Evolutionary conservation across 306 rosid genomes (phyloP).

Genomic region (Senna tora): DNA sequence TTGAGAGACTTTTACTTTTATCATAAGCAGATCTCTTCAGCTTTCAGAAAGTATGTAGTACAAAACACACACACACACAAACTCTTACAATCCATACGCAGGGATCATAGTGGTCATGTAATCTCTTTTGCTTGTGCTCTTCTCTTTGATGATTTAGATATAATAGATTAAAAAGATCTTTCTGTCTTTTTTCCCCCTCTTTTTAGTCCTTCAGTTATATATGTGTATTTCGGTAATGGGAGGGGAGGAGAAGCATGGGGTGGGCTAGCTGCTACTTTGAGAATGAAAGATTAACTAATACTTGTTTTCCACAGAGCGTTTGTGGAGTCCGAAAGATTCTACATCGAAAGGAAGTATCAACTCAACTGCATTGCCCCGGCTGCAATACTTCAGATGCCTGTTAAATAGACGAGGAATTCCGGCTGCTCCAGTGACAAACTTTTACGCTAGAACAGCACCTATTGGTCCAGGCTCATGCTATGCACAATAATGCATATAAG

Average conservation of each 20-base stretch:
- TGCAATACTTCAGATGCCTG: constrained; percentile 84
- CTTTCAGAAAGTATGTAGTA: constrained; percentile 9
- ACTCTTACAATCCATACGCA: constrained; percentile 3
- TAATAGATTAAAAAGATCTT: neutral
- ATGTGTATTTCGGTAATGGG: neutral
- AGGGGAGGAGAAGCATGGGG: neutral
- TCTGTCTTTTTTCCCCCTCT: neutral
- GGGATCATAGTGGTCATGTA: neutral
- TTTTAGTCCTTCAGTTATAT: neutral
- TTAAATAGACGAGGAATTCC: constrained; percentile 78
- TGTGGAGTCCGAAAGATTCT: constrained; percentile 77
- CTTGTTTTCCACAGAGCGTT: constrained; percentile 59
- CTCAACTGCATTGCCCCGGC: constrained; percentile 58
- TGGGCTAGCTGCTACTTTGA: constrained; percentile 5
- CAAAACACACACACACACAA: neutral
- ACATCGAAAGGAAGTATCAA: constrained; percentile 44
- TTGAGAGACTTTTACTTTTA: constrained; percentile 22
- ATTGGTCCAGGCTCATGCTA: constrained; percentile 83
- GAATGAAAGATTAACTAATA: constrained; percentile 29
- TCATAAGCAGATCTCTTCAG: neutral
- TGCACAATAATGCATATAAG: constrained; percentile 54
- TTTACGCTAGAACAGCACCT: constrained; percentile 74
- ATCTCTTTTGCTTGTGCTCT: neutral
- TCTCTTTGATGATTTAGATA: neutral
- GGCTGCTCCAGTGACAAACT: constrained; percentile 82